These are phyloP conservation scores for Eucalyptus coolabah DNA, from an alignment of 345 rosid species.

Conservation along the genomic window DNA sequence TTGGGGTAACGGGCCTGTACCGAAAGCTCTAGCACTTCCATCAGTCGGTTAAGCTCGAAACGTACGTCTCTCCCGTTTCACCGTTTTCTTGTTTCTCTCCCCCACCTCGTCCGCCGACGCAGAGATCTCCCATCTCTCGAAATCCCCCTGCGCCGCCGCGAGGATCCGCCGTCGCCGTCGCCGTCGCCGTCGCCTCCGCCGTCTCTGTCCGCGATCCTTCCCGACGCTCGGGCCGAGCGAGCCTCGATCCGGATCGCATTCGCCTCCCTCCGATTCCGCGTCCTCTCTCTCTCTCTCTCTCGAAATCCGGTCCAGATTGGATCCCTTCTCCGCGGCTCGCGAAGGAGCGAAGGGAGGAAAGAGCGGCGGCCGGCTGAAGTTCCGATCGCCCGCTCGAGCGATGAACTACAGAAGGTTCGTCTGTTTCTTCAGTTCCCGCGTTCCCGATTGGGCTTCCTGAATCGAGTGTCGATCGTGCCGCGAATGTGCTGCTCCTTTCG, in stretches of 20 bases:
- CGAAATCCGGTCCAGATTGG: background rate
- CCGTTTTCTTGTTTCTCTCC: background rate
- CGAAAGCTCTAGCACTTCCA: background rate
- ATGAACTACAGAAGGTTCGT: background rate
- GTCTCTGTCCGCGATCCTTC: background rate
- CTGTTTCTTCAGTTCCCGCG: background rate
- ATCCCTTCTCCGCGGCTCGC: background rate
- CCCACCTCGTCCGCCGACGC: background rate
- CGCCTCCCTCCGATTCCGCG: background rate
- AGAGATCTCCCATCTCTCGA: background rate
- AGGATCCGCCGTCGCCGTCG: background rate
- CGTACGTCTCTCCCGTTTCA: background rate
- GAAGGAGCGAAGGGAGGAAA: background rate
- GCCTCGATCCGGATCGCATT: background rate
- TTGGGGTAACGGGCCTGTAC: no score
- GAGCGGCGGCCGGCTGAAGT: background rate
- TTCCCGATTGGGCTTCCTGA: background rate
- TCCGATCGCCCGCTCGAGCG: background rate
- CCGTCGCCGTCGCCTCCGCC: background rate
- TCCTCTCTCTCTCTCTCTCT: background rate
- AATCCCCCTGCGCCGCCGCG: background rate
- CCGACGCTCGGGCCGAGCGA: background rate
- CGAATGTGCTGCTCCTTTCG: background rate
- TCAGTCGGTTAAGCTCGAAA: background rate
- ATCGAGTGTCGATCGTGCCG: background rate